Percentiles rank a stretch among this genome's conserved stretches.
These are phyloP conservation scores for Ormosia emarginata DNA, from an alignment of 306 rosid genomes.

Conservation along the genomic window DNA sequence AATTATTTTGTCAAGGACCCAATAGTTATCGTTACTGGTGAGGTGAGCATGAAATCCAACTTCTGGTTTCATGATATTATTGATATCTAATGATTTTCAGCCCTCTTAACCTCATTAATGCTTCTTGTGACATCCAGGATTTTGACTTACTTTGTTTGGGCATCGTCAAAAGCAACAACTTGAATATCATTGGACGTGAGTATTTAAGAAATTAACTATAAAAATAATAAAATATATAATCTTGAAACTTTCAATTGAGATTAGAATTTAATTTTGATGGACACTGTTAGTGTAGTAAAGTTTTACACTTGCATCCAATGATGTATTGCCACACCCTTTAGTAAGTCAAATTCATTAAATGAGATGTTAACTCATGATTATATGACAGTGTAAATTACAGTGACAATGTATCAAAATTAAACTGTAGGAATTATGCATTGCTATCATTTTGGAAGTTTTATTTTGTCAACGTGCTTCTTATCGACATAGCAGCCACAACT, in stretches of 20 bases:
- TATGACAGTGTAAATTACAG: too few relatives aligned
- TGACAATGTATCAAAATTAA: too few relatives aligned
- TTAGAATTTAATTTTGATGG: not conserved
- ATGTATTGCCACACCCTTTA: too few relatives aligned
- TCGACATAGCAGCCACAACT: not conserved
- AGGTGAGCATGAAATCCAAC: conserved; percentile 23
- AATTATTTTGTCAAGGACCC: conserved; percentile 38
- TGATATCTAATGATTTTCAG: not conserved
- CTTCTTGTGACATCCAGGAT: conserved; percentile 43
- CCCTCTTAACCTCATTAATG: not conserved
- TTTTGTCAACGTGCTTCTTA: not conserved
- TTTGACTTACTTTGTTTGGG: conserved; percentile 44
- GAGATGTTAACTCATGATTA: too few relatives aligned
- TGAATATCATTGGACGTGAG: conserved; percentile 93
- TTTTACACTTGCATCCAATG: too few relatives aligned
- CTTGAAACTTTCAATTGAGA: not conserved
- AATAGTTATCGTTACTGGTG: not conserved
- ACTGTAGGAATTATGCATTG: not conserved
- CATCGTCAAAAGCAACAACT: conserved; percentile 48
- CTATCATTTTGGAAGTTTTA: not conserved
- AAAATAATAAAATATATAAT: not conserved
- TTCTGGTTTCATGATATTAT: not conserved
- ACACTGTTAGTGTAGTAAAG: too few relatives aligned
- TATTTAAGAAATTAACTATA: conserved; percentile 16
- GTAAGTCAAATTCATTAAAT: too few relatives aligned